Evolutionary conservation across 768 basidiomycete genomes (phyloP).

Genomic region (Leccinum longicurvipes): DNA sequence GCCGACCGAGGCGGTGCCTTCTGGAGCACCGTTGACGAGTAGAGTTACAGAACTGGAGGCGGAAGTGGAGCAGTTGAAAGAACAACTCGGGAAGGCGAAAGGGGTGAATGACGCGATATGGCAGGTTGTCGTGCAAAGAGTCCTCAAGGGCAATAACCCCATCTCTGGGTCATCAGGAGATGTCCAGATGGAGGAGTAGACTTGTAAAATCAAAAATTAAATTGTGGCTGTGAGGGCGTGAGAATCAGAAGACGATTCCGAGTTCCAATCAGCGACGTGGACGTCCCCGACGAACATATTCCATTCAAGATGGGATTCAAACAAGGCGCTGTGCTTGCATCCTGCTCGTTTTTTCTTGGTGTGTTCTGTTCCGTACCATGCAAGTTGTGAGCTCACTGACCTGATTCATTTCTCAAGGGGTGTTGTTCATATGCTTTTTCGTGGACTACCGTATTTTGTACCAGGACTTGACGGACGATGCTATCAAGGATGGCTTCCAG

Average conservation of each 20-base stretch:
- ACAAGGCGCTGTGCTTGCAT: constrained; percentile 83
- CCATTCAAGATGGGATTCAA: constrained; percentile 70
- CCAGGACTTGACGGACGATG: constrained; percentile 57
- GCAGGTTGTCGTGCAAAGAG: constrained; percentile 73
- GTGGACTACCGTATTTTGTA: constrained; percentile 87
- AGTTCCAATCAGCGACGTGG: background rate
- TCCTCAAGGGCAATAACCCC: constrained; percentile 33
- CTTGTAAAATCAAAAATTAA: background rate
- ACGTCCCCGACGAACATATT: background rate
- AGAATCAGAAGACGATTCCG: constrained; percentile 1
- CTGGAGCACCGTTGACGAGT: constrained; percentile 42
- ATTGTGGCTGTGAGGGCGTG: constrained; percentile 23
- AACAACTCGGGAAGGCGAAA: constrained; percentile 79
- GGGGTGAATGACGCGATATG: constrained; percentile 94
- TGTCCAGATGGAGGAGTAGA: constrained; percentile 13
- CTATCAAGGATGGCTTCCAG: constrained; percentile 73
- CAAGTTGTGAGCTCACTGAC: constrained; percentile 12
- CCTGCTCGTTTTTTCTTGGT: constrained; percentile 90
- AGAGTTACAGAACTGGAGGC: constrained; percentile 67
- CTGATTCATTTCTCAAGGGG: constrained; percentile 41
- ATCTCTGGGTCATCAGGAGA: background rate
- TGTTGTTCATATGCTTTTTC: constrained; percentile 80
- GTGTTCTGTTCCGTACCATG: constrained; percentile 28
- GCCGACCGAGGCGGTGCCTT: constrained; percentile 32
- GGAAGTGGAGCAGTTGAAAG: constrained; percentile 63